These are phyloP conservation scores for Plasmodium reichenowi DNA, from an alignment of 169 alveolate species.

Conservation along the genomic window DNA sequence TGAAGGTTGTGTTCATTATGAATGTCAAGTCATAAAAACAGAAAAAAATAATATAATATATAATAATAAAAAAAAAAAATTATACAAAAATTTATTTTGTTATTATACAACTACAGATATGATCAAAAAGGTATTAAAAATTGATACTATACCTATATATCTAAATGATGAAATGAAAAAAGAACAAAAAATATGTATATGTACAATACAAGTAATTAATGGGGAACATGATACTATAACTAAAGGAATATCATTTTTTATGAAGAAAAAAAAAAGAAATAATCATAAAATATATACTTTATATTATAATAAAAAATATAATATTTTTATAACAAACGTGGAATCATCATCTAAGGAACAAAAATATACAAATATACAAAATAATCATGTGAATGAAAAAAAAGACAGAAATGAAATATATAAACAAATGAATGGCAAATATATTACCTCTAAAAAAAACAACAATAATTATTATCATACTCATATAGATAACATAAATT, in stretches of 20 bases:
- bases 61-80: not conserved
- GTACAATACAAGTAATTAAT: slow-evolving; percentile 13
- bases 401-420: too few species aligned
- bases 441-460: not conserved
- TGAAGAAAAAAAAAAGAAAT: slow-evolving; percentile 6
- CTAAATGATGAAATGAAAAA: not conserved
- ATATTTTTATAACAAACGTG: not conserved
- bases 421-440: too few species aligned
- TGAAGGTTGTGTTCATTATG: slow-evolving; percentile 19
- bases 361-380: too few species aligned
- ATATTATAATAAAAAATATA: slow-evolving; percentile 11
- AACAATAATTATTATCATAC: not conserved
- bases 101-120: slow-evolving; percentile 5
- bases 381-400: too few species aligned
- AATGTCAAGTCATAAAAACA: slow-evolving; percentile 17
- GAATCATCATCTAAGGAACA: not conserved
- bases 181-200: slow-evolving; percentile 10
- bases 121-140: not conserved
- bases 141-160: slow-evolving; percentile 21
- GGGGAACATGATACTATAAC: not conserved
- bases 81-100: slow-evolving; percentile 30
- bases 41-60: not conserved
- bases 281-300: not conserved
- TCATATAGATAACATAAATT: not conserved
- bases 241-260: slow-evolving; percentile 25